Conservation (phyloP, 805 yeast species). For the Candida nanaspora region DNA sequence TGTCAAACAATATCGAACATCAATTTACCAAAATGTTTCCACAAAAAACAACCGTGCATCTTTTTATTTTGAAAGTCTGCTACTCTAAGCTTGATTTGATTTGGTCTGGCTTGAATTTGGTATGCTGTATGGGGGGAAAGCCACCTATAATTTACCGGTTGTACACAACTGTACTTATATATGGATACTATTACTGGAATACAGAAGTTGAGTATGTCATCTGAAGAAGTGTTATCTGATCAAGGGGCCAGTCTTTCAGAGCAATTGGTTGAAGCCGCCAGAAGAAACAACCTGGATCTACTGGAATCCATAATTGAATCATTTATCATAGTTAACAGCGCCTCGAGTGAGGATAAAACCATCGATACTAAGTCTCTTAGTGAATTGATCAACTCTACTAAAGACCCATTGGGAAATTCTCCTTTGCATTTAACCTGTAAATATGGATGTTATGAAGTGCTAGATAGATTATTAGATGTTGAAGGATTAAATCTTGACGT, state of each 20-base stretch:
- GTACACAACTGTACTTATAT: no score
- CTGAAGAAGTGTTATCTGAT: neutral
- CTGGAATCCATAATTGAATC: constrained; percentile 37
- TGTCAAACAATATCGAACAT: no score
- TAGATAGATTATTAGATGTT: constrained; percentile 75
- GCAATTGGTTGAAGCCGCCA: constrained; percentile 78
- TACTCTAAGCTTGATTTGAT: no score
- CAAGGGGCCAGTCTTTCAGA: constrained; percentile 75
- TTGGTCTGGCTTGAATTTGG: no score
- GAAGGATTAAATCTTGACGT: constrained; percentile 93
- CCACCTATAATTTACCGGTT: no score
- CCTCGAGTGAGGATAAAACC: constrained; percentile 16
- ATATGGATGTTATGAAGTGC: constrained; percentile 78
- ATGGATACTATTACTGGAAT: no score
- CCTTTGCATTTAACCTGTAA: constrained; percentile 77
- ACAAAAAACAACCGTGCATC: no score
- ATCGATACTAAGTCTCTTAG: constrained; percentile 31
- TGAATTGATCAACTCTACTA: constrained; percentile 56
- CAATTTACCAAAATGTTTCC: no score
- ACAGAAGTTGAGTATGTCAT: no score
- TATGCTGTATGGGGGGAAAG: no score
- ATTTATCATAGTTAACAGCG: constrained; percentile 19
- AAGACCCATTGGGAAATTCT: constrained; percentile 72
- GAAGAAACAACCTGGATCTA: constrained; percentile 81
- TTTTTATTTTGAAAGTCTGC: no score